A percentile compares a stretch with the other conserved stretches of the same genome.
Conservation (phyloP, 768 basidiomycete species). For the Tricholoma sp. region DNA sequence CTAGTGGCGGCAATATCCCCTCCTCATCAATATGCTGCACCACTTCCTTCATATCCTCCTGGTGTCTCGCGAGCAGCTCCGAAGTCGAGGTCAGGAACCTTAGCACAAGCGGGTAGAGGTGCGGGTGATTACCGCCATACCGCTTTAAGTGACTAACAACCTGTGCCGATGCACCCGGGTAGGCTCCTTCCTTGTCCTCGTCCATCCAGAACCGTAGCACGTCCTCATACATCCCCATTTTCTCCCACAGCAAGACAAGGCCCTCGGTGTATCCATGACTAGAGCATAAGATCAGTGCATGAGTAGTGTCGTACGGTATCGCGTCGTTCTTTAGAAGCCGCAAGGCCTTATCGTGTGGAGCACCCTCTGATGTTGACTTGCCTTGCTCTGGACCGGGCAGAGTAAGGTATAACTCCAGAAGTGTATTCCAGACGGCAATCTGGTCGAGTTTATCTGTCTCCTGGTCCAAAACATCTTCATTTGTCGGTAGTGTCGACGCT, state of each 20-base stretch:
- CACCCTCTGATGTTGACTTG: slow-evolving; percentile 23
- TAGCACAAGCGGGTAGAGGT: slow-evolving; percentile 84
- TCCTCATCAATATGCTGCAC: slow-evolving; percentile 77
- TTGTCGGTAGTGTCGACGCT: slow-evolving; percentile 9
- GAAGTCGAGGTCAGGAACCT: slow-evolving; percentile 85
- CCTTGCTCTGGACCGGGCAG: slow-evolving; percentile 29
- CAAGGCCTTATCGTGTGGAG: slow-evolving; percentile 62
- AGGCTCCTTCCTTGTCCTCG: slow-evolving; percentile 38
- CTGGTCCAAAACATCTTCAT: slow-evolving; percentile 32
- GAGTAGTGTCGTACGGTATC: slow-evolving; percentile 81
- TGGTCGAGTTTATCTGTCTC: slow-evolving; percentile 57
- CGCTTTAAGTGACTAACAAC: slow-evolving; percentile 69
- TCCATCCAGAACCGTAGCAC: slow-evolving; percentile 93
- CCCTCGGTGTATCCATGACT: slow-evolving; percentile 78
- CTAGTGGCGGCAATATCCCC: slow-evolving; percentile 83
- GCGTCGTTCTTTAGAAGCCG: slow-evolving; percentile 55
- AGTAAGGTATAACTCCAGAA: slow-evolving; percentile 88
- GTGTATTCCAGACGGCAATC: slow-evolving; percentile 89
- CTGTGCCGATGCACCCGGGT: slow-evolving; percentile 38
- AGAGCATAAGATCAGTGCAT: slow-evolving; percentile 94
- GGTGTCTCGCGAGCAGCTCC: slow-evolving; percentile 66
- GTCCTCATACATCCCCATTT: slow-evolving; percentile 93
- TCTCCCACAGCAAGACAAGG: slow-evolving; percentile 88
- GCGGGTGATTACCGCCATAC: slow-evolving; percentile 67
- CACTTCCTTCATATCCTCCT: slow-evolving; percentile 63